phyloP scores from a whole-genome alignment of 805 yeast genomes.

The Pichia deserticola region DNA sequence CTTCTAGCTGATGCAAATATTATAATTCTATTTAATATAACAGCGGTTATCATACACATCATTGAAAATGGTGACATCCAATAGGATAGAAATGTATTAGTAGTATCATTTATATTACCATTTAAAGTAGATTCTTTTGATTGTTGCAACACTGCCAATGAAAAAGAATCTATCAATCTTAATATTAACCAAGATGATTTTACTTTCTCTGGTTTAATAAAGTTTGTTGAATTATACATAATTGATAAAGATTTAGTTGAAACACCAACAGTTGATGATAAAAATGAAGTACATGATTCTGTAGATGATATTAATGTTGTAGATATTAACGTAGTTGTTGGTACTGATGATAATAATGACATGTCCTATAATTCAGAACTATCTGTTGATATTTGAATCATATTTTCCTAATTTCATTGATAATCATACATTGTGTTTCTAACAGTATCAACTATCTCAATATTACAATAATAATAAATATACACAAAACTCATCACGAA shows the following conservation, averaged over 20 bases:
- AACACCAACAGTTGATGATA: neutral
- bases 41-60: constrained; percentile 50
- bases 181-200: constrained; percentile 19
- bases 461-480: no score
- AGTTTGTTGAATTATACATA: neutral
- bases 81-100: constrained; percentile 37
- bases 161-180: constrained; percentile 23
- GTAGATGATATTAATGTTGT: no score
- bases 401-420: no score
- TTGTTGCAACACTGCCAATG: constrained; percentile 29
- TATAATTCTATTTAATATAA: constrained; percentile 48
- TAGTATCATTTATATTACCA: constrained; percentile 3
- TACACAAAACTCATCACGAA: no score
- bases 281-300: no score
- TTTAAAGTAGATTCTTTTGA: constrained; percentile 26
- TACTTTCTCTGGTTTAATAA: no score
- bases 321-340: no score
- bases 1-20: constrained; percentile 50
- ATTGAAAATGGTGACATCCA: constrained; percentile 44
- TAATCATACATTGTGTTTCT: no score
- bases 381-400: no score
- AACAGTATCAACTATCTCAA: no score
- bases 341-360: no score
- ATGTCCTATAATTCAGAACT: no score
- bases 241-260: neutral